Evolutionary conservation across 2,329 filamentous ascomycete genomes (phyloP).

Genomic region (Periconia macrospinosa): DNA sequence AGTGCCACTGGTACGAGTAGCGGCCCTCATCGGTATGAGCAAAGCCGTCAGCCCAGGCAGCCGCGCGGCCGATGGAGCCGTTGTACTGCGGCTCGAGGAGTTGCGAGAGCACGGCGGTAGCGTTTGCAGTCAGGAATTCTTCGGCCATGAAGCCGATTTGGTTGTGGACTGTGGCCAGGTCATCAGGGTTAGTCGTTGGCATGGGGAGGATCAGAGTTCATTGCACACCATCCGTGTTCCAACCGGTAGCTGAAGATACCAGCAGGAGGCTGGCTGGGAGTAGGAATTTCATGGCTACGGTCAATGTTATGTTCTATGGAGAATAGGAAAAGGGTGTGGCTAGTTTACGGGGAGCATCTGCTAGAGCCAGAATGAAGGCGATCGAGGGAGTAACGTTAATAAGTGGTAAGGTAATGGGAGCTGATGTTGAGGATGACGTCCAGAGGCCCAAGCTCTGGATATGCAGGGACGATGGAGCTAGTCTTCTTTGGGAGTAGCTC

Average conservation of each 20-base stretch:
- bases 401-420: no score
- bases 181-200: slow-evolving; percentile 8
- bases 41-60: slow-evolving; percentile 45
- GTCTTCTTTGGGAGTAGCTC: no score
- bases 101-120: slow-evolving; percentile 31
- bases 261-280: slow-evolving; percentile 15
- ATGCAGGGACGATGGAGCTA: no score
- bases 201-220: background rate
- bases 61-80: slow-evolving; percentile 42
- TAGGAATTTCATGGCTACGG: background rate
- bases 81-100: slow-evolving; percentile 46
- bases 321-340: no score
- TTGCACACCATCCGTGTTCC: slow-evolving; percentile 37
- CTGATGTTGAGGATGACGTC: no score
- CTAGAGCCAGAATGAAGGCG: no score
- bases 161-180: slow-evolving; percentile 36
- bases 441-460: no score
- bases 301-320: background rate
- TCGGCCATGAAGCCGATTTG: slow-evolving; percentile 47
- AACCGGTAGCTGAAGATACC: slow-evolving; percentile 20
- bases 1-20: slow-evolving; percentile 48
- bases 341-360: no score
- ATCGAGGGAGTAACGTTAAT: no score
- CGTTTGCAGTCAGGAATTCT: slow-evolving; percentile 36
- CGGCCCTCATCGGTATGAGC: slow-evolving; percentile 43